Evolutionary conservation across 768 basidiomycete species (phyloP), one percentile per base, ranked within the genome.

Genomic region (Asterophora lycoperdoides): DNA sequence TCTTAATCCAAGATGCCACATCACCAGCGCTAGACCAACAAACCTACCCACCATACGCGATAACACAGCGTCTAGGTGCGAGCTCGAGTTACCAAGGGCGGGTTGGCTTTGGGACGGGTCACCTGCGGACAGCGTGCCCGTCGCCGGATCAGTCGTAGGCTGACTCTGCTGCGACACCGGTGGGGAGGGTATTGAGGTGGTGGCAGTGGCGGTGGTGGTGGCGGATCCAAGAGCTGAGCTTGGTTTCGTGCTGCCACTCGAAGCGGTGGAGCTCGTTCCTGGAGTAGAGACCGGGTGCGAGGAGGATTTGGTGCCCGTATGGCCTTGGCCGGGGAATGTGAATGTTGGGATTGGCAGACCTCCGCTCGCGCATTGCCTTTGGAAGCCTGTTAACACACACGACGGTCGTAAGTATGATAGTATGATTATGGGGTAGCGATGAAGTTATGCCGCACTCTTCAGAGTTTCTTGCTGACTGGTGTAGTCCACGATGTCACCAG

Each of bases 401-500:
- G 38, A 39, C 32, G 29, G 40, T 36, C 28, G 48, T 18, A 40
- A 20, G 23, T 23, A 23, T 23, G 6, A 23, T 23, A 23, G n/a
- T n/a, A n/a, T n/a, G n/a, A n/a, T n/a, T 23, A 23, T 17, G 19
- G 4, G 3, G 17, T 10, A 11, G 2, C 1, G 4, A 20, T 9
- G 15, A 6, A 28, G 9, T 32, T 32, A 32, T 32, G 30, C 8
- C 53, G 33, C 32, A 64, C 62, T 44, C 26, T 61, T 55, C 19
- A 64, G 48, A 15, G 54, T 58, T 44, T 43, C 34, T 41, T 75
- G 72, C 0, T 60, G 56, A 1, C 45, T 9, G 5, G 63, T 46
- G 41, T 54, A 75, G 48, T 69, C 60, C 15, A 60, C 61, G 4
- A 55, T 44, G 37, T 66, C 48, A 29, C 59, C 18, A 1, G 64